Conservation (phyloP, 805 yeast species). For the Blastobotrys americana region DNA sequence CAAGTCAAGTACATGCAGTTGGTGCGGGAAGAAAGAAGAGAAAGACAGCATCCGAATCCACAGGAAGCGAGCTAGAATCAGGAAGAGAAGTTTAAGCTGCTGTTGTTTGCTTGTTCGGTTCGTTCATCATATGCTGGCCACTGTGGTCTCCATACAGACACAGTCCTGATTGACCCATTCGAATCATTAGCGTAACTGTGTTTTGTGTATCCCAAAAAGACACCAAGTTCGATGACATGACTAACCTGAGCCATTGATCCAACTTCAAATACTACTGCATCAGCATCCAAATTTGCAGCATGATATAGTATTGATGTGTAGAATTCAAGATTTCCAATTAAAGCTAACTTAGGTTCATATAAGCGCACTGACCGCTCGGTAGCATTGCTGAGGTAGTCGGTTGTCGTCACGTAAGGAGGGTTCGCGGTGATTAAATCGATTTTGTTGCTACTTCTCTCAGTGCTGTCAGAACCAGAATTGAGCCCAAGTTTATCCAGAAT, state of each 20-base stretch:
- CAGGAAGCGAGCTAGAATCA: too few relatives aligned
- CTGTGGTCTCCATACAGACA: conserved; percentile 20
- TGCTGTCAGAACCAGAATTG: too few relatives aligned
- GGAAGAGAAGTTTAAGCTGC: too few relatives aligned
- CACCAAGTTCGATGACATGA: conserved; percentile 29
- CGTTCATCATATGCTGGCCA: too few relatives aligned
- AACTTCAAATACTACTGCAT: conserved; percentile 68
- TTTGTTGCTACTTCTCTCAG: conserved; percentile 7
- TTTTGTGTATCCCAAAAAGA: conserved; percentile 37
- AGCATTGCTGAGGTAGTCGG: conserved; percentile 38
- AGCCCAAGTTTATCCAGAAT: too few relatives aligned
- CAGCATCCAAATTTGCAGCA: conserved; percentile 38
- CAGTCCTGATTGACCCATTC: conserved; percentile 26
- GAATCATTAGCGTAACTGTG: conserved; percentile 44
- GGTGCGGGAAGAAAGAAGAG: conserved; percentile 46
- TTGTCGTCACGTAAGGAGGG: conserved; percentile 75
- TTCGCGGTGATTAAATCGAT: conserved; percentile 65
- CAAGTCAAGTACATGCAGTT: conserved; percentile 66
- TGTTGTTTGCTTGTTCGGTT: too few relatives aligned
- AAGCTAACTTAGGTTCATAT: conserved; percentile 72
- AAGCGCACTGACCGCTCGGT: conserved; percentile 57
- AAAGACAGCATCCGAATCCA: too few relatives aligned
- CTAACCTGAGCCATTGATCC: conserved; percentile 56
- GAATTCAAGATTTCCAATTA: conserved; percentile 72
- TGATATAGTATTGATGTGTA: conserved; percentile 48